A percentile compares a stretch with the other conserved stretches of the same genome.
Conservation (phyloP, 2,329 filamentous ascomycete genomes). For the Diplodia corticola region DNA sequence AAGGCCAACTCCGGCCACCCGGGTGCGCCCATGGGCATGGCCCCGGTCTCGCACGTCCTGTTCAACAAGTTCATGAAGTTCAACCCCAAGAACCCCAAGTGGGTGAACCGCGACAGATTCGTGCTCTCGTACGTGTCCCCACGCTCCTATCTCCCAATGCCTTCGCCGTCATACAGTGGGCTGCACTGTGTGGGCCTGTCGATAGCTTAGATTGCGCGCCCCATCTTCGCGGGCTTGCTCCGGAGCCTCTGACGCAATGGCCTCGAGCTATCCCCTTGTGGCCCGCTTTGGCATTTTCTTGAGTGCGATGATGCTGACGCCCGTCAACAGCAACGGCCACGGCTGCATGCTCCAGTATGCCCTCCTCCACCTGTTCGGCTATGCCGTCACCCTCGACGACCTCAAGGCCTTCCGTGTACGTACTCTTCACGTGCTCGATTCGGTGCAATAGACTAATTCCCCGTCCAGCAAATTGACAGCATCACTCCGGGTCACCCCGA, state of each 20-base stretch:
- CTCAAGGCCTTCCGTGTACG: conserved; percentile 94
- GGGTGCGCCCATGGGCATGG: conserved; percentile 97
- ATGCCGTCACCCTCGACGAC: conserved; percentile 81
- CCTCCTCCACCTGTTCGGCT: conserved; percentile 94
- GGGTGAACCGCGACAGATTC: conserved; percentile 97
- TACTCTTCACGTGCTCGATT: conserved; percentile 29
- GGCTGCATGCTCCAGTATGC: conserved; percentile 99
- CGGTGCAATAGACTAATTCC: not conserved
- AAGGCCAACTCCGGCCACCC: conserved; percentile 97
- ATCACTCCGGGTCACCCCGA: conserved; percentile 97
- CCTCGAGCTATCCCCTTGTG: conserved; percentile 2
- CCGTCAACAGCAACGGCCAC: conserved; percentile 78
- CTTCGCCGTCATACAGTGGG: not conserved
- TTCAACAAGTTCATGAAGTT: conserved; percentile 99
- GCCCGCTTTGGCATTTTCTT: not conserved
- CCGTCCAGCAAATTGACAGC: conserved; percentile 62
- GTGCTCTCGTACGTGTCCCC: conserved; percentile 84
- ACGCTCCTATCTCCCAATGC: not conserved
- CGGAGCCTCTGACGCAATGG: conserved; percentile 19
- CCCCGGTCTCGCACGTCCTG: conserved; percentile 91
- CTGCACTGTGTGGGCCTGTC: not conserved
- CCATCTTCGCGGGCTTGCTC: conserved; percentile 2
- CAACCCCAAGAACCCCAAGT: conserved; percentile 98
- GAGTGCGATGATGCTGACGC: not conserved
- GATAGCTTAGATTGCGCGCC: not conserved